Evolutionary conservation across 1,284 basidiomycete species (phyloP).

Genomic region (Volvariella surrecta): DNA sequence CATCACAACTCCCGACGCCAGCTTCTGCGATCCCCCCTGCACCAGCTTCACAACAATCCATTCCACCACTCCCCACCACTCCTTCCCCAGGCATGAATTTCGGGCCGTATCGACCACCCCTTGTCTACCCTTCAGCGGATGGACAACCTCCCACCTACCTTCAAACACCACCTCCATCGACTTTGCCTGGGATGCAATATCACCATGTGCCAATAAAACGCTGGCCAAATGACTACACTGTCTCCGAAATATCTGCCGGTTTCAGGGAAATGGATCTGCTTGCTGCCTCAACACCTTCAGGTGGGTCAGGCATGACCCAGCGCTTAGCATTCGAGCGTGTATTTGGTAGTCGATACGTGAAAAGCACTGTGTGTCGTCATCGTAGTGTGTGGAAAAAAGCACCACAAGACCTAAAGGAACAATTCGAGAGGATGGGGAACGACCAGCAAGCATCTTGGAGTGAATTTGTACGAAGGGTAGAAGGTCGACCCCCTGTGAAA

Average conservation of each 20-base stretch:
- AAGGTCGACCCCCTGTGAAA: constrained; percentile 31
- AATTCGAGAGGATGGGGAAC: constrained; percentile 44
- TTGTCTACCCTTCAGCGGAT: constrained; percentile 33
- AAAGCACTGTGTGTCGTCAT: constrained; percentile 62
- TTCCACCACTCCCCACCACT: constrained; percentile 16
- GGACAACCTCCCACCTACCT: no score
- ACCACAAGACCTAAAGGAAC: constrained; percentile 30
- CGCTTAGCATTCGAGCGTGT: constrained; percentile 54
- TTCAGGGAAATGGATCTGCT: constrained; percentile 48
- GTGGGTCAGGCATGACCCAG: constrained; percentile 36
- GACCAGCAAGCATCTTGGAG: constrained; percentile 58
- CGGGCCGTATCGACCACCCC: constrained; percentile 12
- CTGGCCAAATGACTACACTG: constrained; percentile 66
- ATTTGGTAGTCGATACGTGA: constrained; percentile 58
- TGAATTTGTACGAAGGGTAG: constrained; percentile 49
- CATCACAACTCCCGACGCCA: constrained; percentile 6
- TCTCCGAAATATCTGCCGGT: constrained; percentile 48
- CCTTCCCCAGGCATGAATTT: not conserved
- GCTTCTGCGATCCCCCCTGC: constrained; percentile 17
- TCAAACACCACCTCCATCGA: no score
- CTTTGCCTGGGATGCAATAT: no score
- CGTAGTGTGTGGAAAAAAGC: constrained; percentile 55
- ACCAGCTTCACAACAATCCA: constrained; percentile 15
- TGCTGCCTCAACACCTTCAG: constrained; percentile 26
- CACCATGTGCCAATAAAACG: constrained; percentile 48